Conservation (phyloP, 331 rosid species). For the Cydonia oblonga region DNA sequence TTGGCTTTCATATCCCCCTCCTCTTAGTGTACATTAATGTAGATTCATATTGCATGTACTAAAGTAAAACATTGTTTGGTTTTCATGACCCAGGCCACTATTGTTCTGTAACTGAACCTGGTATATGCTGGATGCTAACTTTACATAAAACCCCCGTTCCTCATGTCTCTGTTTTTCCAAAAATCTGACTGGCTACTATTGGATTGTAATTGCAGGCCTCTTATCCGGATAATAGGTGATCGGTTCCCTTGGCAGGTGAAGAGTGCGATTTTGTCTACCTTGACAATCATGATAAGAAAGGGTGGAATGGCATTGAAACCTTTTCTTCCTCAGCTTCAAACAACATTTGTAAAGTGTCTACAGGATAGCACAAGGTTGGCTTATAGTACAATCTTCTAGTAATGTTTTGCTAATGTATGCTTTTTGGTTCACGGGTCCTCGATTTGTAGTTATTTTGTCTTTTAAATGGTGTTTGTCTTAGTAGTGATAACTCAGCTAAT, state of each 20-base stretch:
- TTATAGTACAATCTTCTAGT: background rate
- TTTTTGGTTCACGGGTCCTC: background rate
- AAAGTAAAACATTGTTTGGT: no score
- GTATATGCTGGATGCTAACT: background rate
- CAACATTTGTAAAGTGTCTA: slow-evolving; percentile 90
- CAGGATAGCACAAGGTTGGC: slow-evolving; percentile 85
- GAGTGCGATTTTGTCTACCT: slow-evolving; percentile 91
- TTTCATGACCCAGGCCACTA: background rate
- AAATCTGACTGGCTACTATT: slow-evolving; percentile 24
- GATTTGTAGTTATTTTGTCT: background rate
- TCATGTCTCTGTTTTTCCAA: no score
- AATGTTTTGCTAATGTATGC: background rate
- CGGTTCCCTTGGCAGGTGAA: slow-evolving; percentile 99
- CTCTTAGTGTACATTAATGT: no score
- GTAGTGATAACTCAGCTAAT: background rate
- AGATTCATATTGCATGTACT: no score
- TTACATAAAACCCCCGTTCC: no score
- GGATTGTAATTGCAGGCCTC: slow-evolving; percentile 58
- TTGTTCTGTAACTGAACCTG: background rate
- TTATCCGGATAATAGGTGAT: slow-evolving; percentile 90
- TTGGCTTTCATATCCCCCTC: background rate
- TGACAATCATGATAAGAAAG: slow-evolving; percentile 66
- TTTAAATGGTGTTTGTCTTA: background rate
- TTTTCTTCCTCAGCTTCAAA: slow-evolving; percentile 98
- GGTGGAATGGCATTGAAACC: slow-evolving; percentile 86